Evolutionary conservation across 257 asterid genomes (phyloP).

Genomic region (Fraxinus americana): DNA sequence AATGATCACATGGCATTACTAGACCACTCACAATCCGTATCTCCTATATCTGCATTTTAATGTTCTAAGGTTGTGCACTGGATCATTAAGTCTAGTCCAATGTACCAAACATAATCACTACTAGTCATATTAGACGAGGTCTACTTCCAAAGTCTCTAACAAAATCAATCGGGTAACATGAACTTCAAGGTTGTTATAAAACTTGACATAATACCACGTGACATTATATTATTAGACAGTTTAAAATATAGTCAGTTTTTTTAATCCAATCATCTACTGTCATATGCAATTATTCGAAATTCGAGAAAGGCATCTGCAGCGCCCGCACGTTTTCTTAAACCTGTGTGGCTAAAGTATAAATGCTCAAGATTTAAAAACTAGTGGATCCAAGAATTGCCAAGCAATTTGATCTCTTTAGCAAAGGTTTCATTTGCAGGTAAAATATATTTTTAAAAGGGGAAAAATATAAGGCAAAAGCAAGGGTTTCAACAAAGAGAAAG

Average conservation of each 20-base stretch:
- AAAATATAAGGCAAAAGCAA: constrained; percentile 12
- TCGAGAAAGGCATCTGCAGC: background rate
- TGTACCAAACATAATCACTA: background rate
- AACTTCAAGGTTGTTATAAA: too few relatives aligned
- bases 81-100: too few relatives aligned
- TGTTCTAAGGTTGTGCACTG: background rate
- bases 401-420: constrained; percentile 12
- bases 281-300: background rate
- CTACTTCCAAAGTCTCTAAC: too few relatives aligned
- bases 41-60: too few relatives aligned
- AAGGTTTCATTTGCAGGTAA: background rate
- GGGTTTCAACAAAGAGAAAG: constrained; percentile 28
- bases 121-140: background rate
- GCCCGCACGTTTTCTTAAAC: background rate
- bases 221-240: too few relatives aligned
- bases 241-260: too few relatives aligned
- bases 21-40: background rate
- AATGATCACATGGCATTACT: background rate
- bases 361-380: background rate
- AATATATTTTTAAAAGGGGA: background rate
- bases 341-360: background rate
- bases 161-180: too few relatives aligned
- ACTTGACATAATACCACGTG: too few relatives aligned
- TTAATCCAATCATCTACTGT: too few relatives aligned
- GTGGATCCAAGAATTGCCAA: constrained; percentile 11